A percentile compares a stretch with the other conserved stretches of the same genome.
phyloP scores from a whole-genome alignment of 371 early-diverging fungal genomes.

The Circinella minor region DNA sequence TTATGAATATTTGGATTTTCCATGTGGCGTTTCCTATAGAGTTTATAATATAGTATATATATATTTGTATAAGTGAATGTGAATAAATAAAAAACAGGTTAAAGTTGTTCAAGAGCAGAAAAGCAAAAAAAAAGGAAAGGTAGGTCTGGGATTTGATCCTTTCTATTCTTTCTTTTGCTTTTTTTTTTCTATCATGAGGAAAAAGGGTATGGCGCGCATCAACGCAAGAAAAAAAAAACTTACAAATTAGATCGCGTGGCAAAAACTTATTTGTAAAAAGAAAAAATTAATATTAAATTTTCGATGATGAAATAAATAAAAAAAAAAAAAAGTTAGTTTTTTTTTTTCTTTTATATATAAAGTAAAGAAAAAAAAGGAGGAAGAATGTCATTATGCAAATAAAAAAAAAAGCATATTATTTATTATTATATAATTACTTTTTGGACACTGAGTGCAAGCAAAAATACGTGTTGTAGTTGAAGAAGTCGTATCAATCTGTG shows the following conservation, averaged over 20 bases:
- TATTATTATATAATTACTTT: constrained; percentile 45
- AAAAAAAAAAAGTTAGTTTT: not conserved
- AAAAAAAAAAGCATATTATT: too few relatives aligned
- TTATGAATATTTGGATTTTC: constrained; percentile 40
- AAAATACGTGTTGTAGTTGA: constrained; percentile 32
- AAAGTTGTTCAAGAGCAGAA: too few relatives aligned
- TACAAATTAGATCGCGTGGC: constrained; percentile 56
- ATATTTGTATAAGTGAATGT: not conserved
- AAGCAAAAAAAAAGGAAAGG: too few relatives aligned
- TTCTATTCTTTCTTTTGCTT: too few relatives aligned
- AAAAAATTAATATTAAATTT: constrained; percentile 9
- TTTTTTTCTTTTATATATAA: too few relatives aligned
- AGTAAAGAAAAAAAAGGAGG: too few relatives aligned
- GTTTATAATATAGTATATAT: not conserved
- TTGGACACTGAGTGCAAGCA: constrained; percentile 53
- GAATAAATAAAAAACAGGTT: not conserved
- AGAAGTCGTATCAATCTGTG: constrained; percentile 17
- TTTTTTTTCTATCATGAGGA: too few relatives aligned
- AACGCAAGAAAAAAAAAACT: constrained; percentile 8
- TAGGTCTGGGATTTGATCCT: too few relatives aligned
- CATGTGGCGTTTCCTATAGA: constrained; percentile 31
- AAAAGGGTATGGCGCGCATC: not conserved
- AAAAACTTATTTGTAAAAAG: constrained; percentile 35
- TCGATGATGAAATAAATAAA: constrained; percentile 3
- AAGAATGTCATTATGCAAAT: not conserved